Base-by-base conservation (phyloP, 2,329 filamentous ascomycete species). In the Fusarium udum region DNA sequence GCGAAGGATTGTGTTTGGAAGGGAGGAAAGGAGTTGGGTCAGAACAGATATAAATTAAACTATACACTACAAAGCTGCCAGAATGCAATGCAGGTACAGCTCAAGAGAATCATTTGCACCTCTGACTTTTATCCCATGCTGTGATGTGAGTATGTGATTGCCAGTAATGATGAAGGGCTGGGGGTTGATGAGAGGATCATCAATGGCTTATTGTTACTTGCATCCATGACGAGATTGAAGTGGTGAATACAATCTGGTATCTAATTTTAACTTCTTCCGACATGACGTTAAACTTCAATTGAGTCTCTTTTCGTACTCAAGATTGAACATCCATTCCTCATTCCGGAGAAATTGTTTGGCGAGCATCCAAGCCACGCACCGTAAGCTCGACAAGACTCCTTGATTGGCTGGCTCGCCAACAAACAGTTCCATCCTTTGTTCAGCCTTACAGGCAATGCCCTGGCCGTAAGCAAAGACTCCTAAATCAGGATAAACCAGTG, bases 81-180 rank as follows among this genome's bases (percentile, higher is more conserved):
- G 76, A 78, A 78, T 78, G 76, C 76, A 48, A 78, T 68, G 67
- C 62, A 61, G 72, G 75, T 75, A 78, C 67, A 60, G 74, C 67
- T 69, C 46, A 75, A 74, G 65, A 74, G 65, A 74, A 69, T 69
- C 55, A 67, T 63, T 70, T 67, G 58, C 56, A 68, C 71, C 61
- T 72, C 53, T 51, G 42, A 61, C 26, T 31, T 24, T 15, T 26
- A n/a, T 20, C 32, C 20, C 26, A 26, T 46, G 14, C n/a, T 32
- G 32, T n/a, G 22, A 48, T 43, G 24, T 34, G 46, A 53, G 13
- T 40, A 14, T 13, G 14, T 55, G 14, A 53, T 28, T 28, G 14
- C 39, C 18, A 22, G 15, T 4, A 8, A 10, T 0, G 18, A 20
- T 12, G n/a, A 36, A 16, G 18, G n/a, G n/a, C n/a, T 15, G 16